Evolutionary conservation across 805 yeast species (phyloP).

Genomic region (Naumovozyma baii): DNA sequence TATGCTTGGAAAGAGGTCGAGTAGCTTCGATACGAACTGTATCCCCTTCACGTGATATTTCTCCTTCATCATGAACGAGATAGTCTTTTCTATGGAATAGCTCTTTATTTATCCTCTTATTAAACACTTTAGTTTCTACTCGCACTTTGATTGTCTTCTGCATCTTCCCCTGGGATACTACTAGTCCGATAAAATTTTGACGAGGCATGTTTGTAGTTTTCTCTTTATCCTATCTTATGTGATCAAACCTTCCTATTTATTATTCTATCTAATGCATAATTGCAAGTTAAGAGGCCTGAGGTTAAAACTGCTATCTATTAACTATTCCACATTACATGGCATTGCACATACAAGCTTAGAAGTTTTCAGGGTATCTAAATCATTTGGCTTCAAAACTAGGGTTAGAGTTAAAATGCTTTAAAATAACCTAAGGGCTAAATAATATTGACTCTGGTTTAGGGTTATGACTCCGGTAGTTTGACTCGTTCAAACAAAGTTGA

Average conservation of each 20-base stretch:
- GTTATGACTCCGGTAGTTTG: not conserved
- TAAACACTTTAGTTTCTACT: slow-evolving; percentile 67
- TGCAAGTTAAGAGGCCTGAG: too few species aligned
- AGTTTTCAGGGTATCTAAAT: too few species aligned
- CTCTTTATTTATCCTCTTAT: slow-evolving; percentile 63
- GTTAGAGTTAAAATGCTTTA: not conserved
- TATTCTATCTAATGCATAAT: too few species aligned
- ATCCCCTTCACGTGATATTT: slow-evolving; percentile 89
- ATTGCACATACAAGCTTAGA: too few species aligned
- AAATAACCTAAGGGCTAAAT: not conserved
- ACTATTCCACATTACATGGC: too few species aligned
- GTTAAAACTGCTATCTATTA: too few species aligned
- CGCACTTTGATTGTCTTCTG: slow-evolving; percentile 89
- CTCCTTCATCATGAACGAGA: slow-evolving; percentile 88
- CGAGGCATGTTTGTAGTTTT: slow-evolving; percentile 63
- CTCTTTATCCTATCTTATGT: too few species aligned
- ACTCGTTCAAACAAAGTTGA: too few species aligned
- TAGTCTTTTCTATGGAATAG: slow-evolving; percentile 70
- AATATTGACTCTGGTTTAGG: not conserved
- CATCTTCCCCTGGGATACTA: slow-evolving; percentile 94
- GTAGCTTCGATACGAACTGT: slow-evolving; percentile 85
- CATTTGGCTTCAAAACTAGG: not conserved
- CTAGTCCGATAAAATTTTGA: slow-evolving; percentile 86
- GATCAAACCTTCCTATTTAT: too few species aligned
- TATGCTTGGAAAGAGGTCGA: slow-evolving; percentile 73